phyloP scores from a whole-genome alignment of 768 basidiomycete genomes.

The Tylopilus cervinicoccineus region DNA sequence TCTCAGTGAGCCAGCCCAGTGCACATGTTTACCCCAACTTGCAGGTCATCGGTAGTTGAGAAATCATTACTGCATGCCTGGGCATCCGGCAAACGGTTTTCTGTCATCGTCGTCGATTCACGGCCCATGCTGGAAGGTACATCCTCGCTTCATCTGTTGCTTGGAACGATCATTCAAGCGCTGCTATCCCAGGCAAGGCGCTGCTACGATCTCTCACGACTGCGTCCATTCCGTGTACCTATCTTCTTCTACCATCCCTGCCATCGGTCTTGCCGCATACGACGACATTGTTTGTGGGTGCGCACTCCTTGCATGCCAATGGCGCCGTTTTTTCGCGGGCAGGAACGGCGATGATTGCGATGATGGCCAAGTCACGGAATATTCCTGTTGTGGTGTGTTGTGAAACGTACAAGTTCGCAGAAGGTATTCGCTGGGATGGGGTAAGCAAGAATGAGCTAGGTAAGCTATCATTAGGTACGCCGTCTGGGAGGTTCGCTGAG shows the following conservation, averaged over 20 bases:
- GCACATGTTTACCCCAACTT: slow-evolving; percentile 3
- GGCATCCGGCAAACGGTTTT: slow-evolving; percentile 70
- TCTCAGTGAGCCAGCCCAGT: background rate
- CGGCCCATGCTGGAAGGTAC: slow-evolving; percentile 88
- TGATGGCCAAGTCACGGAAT: slow-evolving; percentile 87
- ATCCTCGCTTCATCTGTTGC: background rate
- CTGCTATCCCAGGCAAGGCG: slow-evolving; percentile 57
- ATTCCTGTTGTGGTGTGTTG: slow-evolving; percentile 96
- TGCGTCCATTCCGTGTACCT: slow-evolving; percentile 78
- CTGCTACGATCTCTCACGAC: slow-evolving; percentile 67
- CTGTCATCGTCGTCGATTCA: slow-evolving; percentile 93
- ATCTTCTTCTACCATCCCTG: slow-evolving; percentile 85
- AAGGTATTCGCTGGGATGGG: slow-evolving; percentile 87
- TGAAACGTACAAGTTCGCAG: slow-evolving; percentile 98
- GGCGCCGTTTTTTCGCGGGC: slow-evolving; percentile 92
- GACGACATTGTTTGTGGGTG: slow-evolving; percentile 84
- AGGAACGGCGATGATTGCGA: slow-evolving; percentile 93
- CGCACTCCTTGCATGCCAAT: slow-evolving; percentile 92
- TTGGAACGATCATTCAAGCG: background rate
- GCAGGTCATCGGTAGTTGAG: slow-evolving; percentile 91
- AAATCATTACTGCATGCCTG: slow-evolving; percentile 80
- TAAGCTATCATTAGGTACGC: slow-evolving; percentile 29
- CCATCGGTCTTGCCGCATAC: slow-evolving; percentile 77
- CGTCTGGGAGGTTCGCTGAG: slow-evolving; percentile 1
- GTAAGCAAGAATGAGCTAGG: slow-evolving; percentile 97